Conservation (phyloP, 1,284 basidiomycete genomes). For the Microbotryum lychnidis-dioicae region DNA sequence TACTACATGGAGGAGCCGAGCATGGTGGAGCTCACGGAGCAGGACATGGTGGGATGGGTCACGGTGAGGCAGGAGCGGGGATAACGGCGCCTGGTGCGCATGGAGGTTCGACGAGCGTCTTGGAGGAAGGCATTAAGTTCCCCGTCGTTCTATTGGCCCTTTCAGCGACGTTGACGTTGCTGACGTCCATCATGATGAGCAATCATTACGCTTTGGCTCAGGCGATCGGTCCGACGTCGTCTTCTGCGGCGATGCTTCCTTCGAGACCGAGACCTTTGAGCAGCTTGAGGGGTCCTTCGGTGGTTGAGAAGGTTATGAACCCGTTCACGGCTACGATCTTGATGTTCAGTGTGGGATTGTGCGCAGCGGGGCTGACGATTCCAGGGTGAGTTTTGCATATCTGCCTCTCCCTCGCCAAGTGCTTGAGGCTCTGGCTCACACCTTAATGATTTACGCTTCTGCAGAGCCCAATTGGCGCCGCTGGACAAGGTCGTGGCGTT, state of each 20-base stretch:
- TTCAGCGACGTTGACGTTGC: slow-evolving; percentile 41
- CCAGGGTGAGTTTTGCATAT: slow-evolving; percentile 5
- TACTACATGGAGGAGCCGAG: slow-evolving; percentile 39
- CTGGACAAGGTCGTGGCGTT: slow-evolving; percentile 67
- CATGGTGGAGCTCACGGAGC: slow-evolving; percentile 28
- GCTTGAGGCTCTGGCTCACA: background rate
- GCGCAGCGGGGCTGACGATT: slow-evolving; percentile 3
- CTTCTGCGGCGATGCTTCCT: slow-evolving; percentile 12
- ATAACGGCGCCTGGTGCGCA: background rate
- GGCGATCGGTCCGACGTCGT: slow-evolving; percentile 16
- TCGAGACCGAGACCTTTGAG: slow-evolving; percentile 1
- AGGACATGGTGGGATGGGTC: slow-evolving; percentile 33
- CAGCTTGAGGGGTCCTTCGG: slow-evolving; percentile 23
- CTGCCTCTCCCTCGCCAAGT: too few species aligned
- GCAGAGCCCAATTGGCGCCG: slow-evolving; percentile 40
- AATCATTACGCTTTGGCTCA: slow-evolving; percentile 62
- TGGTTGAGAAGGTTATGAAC: slow-evolving; percentile 39
- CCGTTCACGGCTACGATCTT: slow-evolving; percentile 45
- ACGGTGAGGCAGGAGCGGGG: slow-evolving; percentile 21
- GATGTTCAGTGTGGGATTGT: slow-evolving; percentile 32
- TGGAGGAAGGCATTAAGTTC: slow-evolving; percentile 50
- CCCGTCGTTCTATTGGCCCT: slow-evolving; percentile 56
- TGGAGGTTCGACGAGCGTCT: background rate
- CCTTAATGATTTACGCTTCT: slow-evolving; percentile 35
- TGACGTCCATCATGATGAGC: slow-evolving; percentile 51